phyloP scores from a whole-genome alignment of 352 stramenopile genomes.

The Heterotrichella gracilis region DNA sequence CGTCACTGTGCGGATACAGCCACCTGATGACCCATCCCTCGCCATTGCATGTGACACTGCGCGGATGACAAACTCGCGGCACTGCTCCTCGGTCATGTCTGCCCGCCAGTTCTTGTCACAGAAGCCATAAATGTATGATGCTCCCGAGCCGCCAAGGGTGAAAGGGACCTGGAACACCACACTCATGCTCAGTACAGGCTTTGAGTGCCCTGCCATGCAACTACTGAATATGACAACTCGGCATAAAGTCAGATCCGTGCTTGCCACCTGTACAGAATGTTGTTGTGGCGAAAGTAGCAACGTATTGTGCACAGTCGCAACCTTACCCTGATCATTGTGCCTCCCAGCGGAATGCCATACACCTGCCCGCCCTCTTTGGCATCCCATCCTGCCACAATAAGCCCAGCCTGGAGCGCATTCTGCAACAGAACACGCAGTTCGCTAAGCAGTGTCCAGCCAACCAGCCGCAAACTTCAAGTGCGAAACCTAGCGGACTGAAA shows the following conservation, averaged over 20 bases:
- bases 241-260: too few relatives aligned
- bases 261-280: too few relatives aligned
- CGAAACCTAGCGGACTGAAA: too few relatives aligned
- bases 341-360: constrained; percentile 70
- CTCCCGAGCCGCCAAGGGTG: constrained; percentile 71
- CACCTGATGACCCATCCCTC: constrained; percentile 78
- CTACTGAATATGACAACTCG: too few relatives aligned
- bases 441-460: too few relatives aligned
- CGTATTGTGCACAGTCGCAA: too few relatives aligned
- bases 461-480: too few relatives aligned
- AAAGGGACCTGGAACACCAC: too few relatives aligned
- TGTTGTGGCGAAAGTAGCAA: too few relatives aligned
- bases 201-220: too few relatives aligned
- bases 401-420: constrained; percentile 57
- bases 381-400: constrained; percentile 91
- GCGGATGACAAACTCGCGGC: constrained; percentile 62
- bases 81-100: constrained; percentile 82
- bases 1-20: constrained; percentile 73
- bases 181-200: too few relatives aligned
- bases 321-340: constrained; percentile 67
- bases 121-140: constrained; percentile 83
- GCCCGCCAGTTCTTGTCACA: constrained; percentile 62
- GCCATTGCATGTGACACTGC: constrained; percentile 79
- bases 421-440: too few relatives aligned
- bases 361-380: constrained; percentile 64